Evolutionary conservation across 805 yeast species (phyloP).

Genomic region (Wickerhamiella sorbophila): DNA sequence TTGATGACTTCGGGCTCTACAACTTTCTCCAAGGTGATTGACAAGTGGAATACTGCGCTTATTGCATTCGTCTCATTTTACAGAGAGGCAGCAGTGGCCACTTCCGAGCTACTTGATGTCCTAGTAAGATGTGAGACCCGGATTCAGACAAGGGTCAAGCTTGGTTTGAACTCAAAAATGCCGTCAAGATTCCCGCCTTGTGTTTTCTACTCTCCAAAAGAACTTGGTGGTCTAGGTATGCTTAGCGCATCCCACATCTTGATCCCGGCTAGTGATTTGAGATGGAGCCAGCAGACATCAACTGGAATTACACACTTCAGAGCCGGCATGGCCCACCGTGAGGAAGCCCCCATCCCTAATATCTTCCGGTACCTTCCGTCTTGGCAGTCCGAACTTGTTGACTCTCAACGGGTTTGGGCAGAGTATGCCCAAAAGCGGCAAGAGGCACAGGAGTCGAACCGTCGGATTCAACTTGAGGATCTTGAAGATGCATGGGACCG

Average conservation of each 20-base stretch:
- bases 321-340: constrained; percentile 70
- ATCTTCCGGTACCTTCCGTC: constrained; percentile 82
- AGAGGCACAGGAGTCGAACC: constrained; percentile 73
- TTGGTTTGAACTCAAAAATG: constrained; percentile 95
- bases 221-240: constrained; percentile 96
- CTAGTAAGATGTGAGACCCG: constrained; percentile 85
- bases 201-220: constrained; percentile 94
- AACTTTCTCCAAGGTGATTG: constrained; percentile 84
- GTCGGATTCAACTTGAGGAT: constrained; percentile 83
- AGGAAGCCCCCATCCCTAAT: constrained; percentile 72
- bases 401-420: constrained; percentile 95
- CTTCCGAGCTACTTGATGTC: constrained; percentile 61
- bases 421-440: constrained; percentile 84
- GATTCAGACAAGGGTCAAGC: constrained; percentile 83
- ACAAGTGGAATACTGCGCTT: constrained; percentile 90
- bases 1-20: constrained; percentile 93
- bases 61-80: constrained; percentile 76
- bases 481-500: constrained; percentile 92
- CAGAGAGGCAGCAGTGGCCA: constrained; percentile 82
- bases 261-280: constrained; percentile 82
- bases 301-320: constrained; percentile 90
- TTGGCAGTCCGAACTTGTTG: constrained; percentile 93
- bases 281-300: constrained; percentile 87
- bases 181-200: constrained; percentile 98
- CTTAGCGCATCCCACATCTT: constrained; percentile 89